Conservation (phyloP, 257 asterid genomes). For the Solanum sejunctum region DNA sequence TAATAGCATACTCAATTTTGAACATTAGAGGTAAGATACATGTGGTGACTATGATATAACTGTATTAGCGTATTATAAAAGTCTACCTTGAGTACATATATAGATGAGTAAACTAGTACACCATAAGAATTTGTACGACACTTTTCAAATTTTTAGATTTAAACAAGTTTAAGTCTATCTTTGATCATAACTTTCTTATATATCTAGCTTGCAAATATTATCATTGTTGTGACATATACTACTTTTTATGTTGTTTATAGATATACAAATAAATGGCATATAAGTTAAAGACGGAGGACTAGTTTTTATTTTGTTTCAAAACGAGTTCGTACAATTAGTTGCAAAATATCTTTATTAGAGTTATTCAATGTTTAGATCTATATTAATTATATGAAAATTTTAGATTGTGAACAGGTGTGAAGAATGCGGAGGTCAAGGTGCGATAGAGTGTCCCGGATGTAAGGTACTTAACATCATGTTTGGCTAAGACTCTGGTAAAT, state of each 20-base stretch:
- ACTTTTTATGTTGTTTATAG: too few species aligned
- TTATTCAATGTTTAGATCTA: neutral
- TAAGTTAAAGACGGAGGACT: too few species aligned
- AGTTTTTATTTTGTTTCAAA: neutral
- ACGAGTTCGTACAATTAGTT: neutral
- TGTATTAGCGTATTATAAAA: neutral
- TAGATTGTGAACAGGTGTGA: conserved; percentile 43
- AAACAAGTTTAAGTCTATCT: too few species aligned
- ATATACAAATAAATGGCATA: too few species aligned
- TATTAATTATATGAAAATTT: neutral
- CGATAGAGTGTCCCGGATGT: conserved; percentile 79
- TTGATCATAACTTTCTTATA: too few species aligned
- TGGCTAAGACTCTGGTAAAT: too few species aligned
- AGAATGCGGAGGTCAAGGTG: conserved; percentile 71
- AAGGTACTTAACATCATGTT: conserved; percentile 27
- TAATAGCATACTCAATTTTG: neutral
- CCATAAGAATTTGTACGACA: too few species aligned
- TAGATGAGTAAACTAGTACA: neutral
- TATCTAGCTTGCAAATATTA: too few species aligned
- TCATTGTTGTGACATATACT: too few species aligned
- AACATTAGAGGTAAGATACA: neutral
- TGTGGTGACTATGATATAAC: too few species aligned
- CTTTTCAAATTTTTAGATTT: too few species aligned
- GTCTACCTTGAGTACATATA: neutral
- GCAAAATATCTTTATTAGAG: too few species aligned